Base-by-base conservation (phyloP, 495 filamentous ascomycete species). In the Hyaloscypha variabilis region DNA sequence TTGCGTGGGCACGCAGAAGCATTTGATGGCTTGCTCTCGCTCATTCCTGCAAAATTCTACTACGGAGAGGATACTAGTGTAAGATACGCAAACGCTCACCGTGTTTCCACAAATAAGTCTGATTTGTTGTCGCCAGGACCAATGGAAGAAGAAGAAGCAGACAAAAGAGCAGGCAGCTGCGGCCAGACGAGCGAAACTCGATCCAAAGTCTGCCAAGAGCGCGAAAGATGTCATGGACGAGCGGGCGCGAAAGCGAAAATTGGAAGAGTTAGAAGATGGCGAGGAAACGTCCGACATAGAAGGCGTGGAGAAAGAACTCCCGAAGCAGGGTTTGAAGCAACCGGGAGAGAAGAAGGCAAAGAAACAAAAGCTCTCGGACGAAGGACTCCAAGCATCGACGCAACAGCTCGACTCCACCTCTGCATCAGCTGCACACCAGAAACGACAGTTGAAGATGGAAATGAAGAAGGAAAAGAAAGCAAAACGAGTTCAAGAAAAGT, bases 31-130 rank as follows among this genome's bases (percentile, higher is more conserved):
- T 78, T 99, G 21, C 83, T 99, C 66, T 94, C 93, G 28, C 81
- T 99, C 55, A 97, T 97, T 72, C 95, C 95, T 29, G 94, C 92
- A 24, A 94, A 94, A 76, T 87, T 90, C 70, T 97, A 97, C 77
- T 97, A 95, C 73, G 91, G 89, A 46, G 88, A 93, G 71, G 92
- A 96, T 70, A 88, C 80, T 49, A 93, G 80, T 78, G 93, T 97
- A 89, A 69, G 92, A 88, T 59, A 23, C 14, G 11, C 30, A 30
- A 17, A 13, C 34, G 4, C 8, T 29, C 11, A 23, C 21, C 4
- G 36, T 54, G 36, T 49, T 8, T 25, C 52, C 25, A 53, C 66
- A 62, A 49, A 29, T 52, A n/a, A 42, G 11, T 46, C 28, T 42
- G 34, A 49, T 39, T n/a, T 52, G 59, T 63, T 67, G 56, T 68